These are phyloP conservation scores for Saksenaea oblongispora DNA, from an alignment of 371 early-diverging fungal genomes.

Conservation along the genomic window DNA sequence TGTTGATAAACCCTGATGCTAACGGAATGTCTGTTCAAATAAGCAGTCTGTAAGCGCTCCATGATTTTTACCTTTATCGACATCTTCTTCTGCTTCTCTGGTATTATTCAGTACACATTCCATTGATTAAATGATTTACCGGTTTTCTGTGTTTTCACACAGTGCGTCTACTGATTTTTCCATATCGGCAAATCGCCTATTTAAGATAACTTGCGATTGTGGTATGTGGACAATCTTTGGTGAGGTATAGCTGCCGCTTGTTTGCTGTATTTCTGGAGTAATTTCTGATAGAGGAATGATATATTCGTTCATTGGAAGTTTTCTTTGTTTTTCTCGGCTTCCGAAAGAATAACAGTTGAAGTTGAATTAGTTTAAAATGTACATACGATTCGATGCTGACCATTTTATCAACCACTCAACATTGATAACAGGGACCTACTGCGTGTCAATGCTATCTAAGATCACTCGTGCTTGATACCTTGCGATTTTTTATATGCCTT, in stretches of 20 bases:
- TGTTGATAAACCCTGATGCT: slow-evolving; percentile 36
- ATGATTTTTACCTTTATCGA: not conserved
- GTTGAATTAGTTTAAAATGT: not conserved
- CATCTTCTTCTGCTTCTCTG: not conserved
- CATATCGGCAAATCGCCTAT: slow-evolving; percentile 6
- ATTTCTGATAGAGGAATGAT: slow-evolving; percentile 6
- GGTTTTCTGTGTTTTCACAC: slow-evolving; percentile 1
- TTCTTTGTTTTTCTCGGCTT: slow-evolving; percentile 18
- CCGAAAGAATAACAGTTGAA: not conserved
- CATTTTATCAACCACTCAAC: slow-evolving; percentile 41
- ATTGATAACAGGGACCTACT: slow-evolving; percentile 27
- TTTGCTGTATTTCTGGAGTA: not conserved
- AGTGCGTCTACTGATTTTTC: slow-evolving; percentile 8
- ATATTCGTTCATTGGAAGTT: slow-evolving; percentile 18
- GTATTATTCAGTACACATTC: not conserved
- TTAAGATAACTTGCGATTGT: slow-evolving; percentile 12
- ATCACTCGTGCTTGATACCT: slow-evolving; percentile 12
- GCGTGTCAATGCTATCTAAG: not conserved
- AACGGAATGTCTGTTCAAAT: slow-evolving; percentile 18
- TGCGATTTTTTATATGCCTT: slow-evolving; percentile 26
- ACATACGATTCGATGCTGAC: slow-evolving; percentile 12
- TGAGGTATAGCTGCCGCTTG: not conserved
- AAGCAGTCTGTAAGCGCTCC: not conserved
- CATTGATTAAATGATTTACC: not conserved
- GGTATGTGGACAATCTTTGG: not conserved